Evolutionary conservation across 2,329 filamentous ascomycete genomes (phyloP).

Genomic region (Penicillium rolfsii): DNA sequence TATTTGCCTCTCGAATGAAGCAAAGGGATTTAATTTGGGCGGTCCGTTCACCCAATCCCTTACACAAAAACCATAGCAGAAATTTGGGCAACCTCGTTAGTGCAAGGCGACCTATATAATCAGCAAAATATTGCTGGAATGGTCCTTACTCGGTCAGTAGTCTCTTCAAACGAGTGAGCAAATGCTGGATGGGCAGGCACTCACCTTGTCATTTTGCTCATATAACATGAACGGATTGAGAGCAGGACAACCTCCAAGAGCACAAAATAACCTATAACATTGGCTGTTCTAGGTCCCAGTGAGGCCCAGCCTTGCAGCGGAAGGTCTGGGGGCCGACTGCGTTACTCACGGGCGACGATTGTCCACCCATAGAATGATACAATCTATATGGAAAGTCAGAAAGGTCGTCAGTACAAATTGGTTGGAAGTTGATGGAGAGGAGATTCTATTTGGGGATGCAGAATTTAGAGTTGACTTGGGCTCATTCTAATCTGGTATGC

Average conservation of each 20-base stretch:
- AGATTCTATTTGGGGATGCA: conserved; percentile 55
- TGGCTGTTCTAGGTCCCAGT: neutral
- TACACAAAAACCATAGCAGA: neutral
- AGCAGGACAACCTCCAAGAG: neutral
- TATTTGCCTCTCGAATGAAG: neutral
- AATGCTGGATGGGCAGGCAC: neutral
- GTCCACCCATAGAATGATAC: conserved; percentile 63
- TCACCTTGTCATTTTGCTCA: neutral
- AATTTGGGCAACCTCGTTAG: neutral
- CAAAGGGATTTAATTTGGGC: neutral
- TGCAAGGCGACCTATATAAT: neutral
- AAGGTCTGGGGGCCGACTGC: conserved; percentile 3
- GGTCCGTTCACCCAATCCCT: neutral
- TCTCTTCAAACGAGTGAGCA: conserved; percentile 3
- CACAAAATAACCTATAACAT: neutral
- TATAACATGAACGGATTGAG: neutral
- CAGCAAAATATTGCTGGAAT: neutral
- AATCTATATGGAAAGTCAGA: conserved; percentile 70
- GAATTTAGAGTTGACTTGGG: neutral
- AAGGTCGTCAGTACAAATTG: conserved; percentile 81
- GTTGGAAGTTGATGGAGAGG: conserved; percentile 81
- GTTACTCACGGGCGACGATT: neutral
- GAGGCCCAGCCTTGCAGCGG: neutral
- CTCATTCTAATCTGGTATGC: neutral
- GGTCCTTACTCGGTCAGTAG: conserved; percentile 1